Base-by-base conservation (phyloP, 108 stramenopile species). In the Nannochloropsis salina region DNA sequence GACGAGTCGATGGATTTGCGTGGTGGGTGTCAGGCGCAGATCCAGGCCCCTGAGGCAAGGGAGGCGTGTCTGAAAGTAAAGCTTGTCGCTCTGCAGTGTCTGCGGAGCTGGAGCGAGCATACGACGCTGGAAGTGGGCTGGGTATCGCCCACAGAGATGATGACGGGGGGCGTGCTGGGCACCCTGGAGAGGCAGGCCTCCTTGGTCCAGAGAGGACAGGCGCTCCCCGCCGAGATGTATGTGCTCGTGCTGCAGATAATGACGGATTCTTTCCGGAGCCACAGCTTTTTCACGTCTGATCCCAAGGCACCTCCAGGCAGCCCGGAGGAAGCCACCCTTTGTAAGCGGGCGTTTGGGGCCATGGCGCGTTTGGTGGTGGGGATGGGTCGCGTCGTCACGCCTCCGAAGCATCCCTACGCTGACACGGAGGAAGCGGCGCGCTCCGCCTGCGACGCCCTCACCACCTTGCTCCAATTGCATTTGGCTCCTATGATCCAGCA, bases 401-500 rank as follows among this genome's bases (percentile, higher is more conserved):
- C 15, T 15, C 61, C 20, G 20, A n/a, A n/a, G 6, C 15, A 74
- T 6, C 1, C n/a, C 3, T 74, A 74, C 8, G 61, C 15, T 15
- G 61, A 74, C 61, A 6, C 61, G 61, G 61, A 74, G 61, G 61
- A 74, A n/a, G 61, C n/a, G 61, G 61, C 61, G 61, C 61, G 61
- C 20, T 74, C 61, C n/a, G 61, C 61, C 20, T 74, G 61, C 61
- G 61, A 74, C 61, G 61, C 61, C 20, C 61, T 74, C 15, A n/a
- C n/a, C 61, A 74, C 61, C 20, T n/a, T 74, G 61, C n/a, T 74
- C 20, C 61, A 74, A 74, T 74, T 15, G 61, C 61, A 74, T n/a
- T 6, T 74, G n/a, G 61, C 61, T 15, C 61, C 61, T 2, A 74
- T 74, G 61, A 2, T 74, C 8, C 20, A 4, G 61, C 20, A 15